Conservation (phyloP, 1,284 basidiomycete species). For the Earliella scabrosa region DNA sequence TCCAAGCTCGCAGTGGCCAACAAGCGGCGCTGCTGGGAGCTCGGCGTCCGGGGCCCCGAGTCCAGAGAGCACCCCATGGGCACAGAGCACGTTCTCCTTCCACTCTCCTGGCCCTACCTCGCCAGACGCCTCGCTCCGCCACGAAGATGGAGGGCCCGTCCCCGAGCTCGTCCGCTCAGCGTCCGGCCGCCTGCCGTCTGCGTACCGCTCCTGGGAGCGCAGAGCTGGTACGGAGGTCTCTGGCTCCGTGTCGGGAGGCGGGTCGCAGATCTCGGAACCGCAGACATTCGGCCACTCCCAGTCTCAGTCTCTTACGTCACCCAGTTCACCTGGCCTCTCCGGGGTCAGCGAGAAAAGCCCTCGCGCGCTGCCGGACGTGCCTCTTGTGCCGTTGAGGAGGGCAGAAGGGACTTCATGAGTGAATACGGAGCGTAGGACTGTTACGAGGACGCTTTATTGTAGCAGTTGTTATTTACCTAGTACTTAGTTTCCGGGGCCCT, state of each 20-base stretch:
- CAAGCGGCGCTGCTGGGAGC: too few species aligned
- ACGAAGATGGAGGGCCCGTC: constrained; percentile 16
- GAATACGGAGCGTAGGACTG: too few species aligned
- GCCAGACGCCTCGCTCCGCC: background rate
- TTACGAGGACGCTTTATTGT: too few species aligned
- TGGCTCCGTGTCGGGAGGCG: background rate
- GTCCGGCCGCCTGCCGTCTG: constrained; percentile 20
- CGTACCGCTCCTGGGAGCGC: constrained; percentile 23
- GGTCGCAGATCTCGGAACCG: background rate
- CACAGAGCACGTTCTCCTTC: background rate
- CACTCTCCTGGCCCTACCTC: background rate
- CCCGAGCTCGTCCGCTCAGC: constrained; percentile 6
- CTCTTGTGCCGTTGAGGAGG: background rate
- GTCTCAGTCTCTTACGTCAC: too few species aligned
- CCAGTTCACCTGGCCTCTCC: too few species aligned
- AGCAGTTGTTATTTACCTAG: too few species aligned
- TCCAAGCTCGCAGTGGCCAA: too few species aligned
- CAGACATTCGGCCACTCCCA: background rate
- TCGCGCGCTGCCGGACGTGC: too few species aligned
- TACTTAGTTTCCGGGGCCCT: too few species aligned
- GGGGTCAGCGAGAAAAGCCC: too few species aligned
- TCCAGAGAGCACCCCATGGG: too few species aligned
- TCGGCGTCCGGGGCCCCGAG: too few species aligned
- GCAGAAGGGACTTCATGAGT: background rate
- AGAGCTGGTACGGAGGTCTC: background rate